Conservation (phyloP, 805 yeast genomes). For the Priceomyces haplophilus region DNA sequence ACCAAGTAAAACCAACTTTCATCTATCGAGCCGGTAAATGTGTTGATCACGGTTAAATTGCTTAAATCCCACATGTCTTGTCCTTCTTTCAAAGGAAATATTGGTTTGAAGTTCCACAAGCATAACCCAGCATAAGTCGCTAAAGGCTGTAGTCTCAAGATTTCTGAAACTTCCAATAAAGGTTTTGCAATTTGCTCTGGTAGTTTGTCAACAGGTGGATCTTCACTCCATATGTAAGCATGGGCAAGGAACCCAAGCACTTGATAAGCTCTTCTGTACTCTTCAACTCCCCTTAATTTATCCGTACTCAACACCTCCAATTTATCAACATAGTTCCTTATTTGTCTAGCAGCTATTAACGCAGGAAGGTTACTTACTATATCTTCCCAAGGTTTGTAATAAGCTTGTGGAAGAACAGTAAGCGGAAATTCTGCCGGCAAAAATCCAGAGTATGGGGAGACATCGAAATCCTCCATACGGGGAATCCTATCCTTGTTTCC, state of each 20-base stretch:
- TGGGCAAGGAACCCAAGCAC: slow-evolving; percentile 77
- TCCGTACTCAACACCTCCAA: slow-evolving; percentile 56
- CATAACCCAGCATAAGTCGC: slow-evolving; percentile 86
- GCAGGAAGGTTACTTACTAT: slow-evolving; percentile 68
- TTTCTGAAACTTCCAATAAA: slow-evolving; percentile 53
- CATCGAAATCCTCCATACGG: slow-evolving; percentile 51
- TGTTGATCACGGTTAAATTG: slow-evolving; percentile 71
- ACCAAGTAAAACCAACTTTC: slow-evolving; percentile 94
- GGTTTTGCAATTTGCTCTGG: slow-evolving; percentile 75
- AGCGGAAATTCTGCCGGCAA: slow-evolving; percentile 70
- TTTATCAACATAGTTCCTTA: slow-evolving; percentile 62
- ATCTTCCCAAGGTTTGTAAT: slow-evolving; percentile 76
- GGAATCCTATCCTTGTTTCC: not conserved
- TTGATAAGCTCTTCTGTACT: slow-evolving; percentile 77
- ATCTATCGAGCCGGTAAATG: slow-evolving; percentile 87
- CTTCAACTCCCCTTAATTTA: slow-evolving; percentile 42
- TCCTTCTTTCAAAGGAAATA: slow-evolving; percentile 41
- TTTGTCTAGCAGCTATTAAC: slow-evolving; percentile 59
- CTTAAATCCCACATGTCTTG: slow-evolving; percentile 52
- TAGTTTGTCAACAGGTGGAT: slow-evolving; percentile 55
- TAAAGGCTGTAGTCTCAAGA: slow-evolving; percentile 75
- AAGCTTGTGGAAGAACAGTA: slow-evolving; percentile 52
- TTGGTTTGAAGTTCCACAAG: slow-evolving; percentile 80
- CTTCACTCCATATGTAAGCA: slow-evolving; percentile 86
- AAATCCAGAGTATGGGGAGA: slow-evolving; percentile 72